These are phyloP conservation scores for Pichia sp. DNA, from an alignment of 1,139 yeast genomes.

Conservation along the genomic window DNA sequence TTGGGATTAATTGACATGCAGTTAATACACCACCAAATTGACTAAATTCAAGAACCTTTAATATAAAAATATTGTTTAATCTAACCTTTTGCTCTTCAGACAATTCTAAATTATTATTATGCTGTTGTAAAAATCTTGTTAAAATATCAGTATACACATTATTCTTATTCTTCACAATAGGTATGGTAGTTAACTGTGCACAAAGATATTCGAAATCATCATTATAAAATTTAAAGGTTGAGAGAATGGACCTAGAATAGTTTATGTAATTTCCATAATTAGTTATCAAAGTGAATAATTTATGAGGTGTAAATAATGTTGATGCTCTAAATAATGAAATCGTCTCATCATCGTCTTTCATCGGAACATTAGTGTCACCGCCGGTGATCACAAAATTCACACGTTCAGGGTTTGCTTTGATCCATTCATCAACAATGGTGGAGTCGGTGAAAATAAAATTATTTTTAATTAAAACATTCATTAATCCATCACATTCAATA, in stretches of 20 bases:
- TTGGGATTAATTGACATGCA: slow-evolving; percentile 7
- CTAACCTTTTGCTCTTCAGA: neutral
- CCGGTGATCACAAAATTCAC: neutral
- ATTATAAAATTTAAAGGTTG: neutral
- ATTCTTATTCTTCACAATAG: neutral
- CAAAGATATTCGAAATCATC: slow-evolving; percentile 5
- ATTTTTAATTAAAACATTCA: neutral
- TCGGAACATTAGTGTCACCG: neutral
- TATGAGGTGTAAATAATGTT: slow-evolving; percentile 1
- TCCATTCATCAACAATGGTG: neutral
- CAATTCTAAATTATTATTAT: neutral
- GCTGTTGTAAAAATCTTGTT: neutral
- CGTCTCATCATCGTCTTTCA: neutral
- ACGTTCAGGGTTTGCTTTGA: slow-evolving; percentile 1
- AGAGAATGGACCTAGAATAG: neutral
- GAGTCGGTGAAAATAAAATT: neutral
- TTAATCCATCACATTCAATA: neutral
- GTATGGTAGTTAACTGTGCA: neutral
- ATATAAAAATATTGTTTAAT: slow-evolving; percentile 3
- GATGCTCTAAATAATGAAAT: neutral
- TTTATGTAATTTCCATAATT: neutral
- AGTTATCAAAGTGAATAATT: slow-evolving; percentile 1
- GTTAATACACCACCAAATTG: neutral
- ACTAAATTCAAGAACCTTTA: neutral
- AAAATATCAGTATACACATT: neutral